A percentile compares a stretch with the other conserved stretches of the same genome.
Conservation (phyloP, 345 rosid genomes). For the Erodium maritimum region DNA sequence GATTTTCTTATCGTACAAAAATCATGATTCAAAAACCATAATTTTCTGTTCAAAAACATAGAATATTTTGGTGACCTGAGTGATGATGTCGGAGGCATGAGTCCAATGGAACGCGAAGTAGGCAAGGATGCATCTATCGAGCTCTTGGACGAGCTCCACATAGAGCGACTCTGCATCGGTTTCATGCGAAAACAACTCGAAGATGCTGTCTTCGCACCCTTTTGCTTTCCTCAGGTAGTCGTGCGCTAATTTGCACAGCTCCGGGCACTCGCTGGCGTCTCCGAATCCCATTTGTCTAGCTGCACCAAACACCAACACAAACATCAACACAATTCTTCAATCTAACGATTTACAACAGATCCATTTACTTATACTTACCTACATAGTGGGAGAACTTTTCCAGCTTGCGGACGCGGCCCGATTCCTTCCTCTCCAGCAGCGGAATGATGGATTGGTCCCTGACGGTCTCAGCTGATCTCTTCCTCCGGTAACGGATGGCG, state of each 20-base stretch:
- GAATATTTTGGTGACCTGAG: slow-evolving; percentile 27
- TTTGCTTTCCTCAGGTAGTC: slow-evolving; percentile 43
- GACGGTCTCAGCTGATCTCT: background rate
- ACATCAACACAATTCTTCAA: too few species aligned
- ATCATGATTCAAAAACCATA: too few species aligned
- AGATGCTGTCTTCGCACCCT: slow-evolving; percentile 46
- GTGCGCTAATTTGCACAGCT: slow-evolving; percentile 52
- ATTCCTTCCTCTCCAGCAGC: slow-evolving; percentile 27
- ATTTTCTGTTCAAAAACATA: too few species aligned
- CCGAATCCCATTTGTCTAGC: slow-evolving; percentile 76
- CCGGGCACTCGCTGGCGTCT: slow-evolving; percentile 58
- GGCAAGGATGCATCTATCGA: slow-evolving; percentile 69
- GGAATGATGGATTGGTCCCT: slow-evolving; percentile 26
- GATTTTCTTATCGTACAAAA: too few species aligned
- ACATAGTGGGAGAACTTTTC: slow-evolving; percentile 76
- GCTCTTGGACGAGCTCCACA: slow-evolving; percentile 56
- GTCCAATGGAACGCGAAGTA: slow-evolving; percentile 86
- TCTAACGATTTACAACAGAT: background rate
- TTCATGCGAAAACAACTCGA: slow-evolving; percentile 36
- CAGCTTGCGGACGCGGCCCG: slow-evolving; percentile 45
- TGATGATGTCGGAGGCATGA: slow-evolving; percentile 48
- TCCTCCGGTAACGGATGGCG: slow-evolving; percentile 12
- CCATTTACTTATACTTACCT: slow-evolving; percentile 23
- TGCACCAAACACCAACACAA: slow-evolving; percentile 11
- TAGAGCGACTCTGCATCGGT: slow-evolving; percentile 43